These are phyloP conservation scores for Phanerochaete sordida DNA, from an alignment of 768 basidiomycete genomes.

Conservation along the genomic window DNA sequence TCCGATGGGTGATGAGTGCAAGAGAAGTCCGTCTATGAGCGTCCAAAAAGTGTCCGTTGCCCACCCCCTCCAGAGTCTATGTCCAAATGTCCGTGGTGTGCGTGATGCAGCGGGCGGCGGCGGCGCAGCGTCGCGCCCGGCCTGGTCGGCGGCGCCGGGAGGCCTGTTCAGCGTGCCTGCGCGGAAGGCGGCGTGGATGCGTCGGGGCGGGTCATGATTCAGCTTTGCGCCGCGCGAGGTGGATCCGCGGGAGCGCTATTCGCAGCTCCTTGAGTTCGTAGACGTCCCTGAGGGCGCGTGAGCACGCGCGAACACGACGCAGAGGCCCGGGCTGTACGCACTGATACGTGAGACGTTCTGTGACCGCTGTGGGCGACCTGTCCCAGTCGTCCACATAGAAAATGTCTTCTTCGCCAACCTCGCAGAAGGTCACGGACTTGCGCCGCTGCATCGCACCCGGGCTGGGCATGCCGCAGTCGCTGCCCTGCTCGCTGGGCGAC, in stretches of 20 bases:
- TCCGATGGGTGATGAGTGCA: background rate
- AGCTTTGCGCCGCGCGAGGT: background rate
- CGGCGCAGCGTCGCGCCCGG: background rate
- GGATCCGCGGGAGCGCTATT: slow-evolving; percentile 15
- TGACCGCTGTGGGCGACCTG: slow-evolving; percentile 17
- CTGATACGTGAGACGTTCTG: slow-evolving; percentile 16
- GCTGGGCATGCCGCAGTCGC: background rate
- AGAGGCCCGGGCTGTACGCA: background rate
- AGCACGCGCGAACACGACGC: background rate
- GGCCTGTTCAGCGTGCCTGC: background rate
- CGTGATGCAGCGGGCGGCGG: background rate
- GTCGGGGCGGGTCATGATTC: background rate
- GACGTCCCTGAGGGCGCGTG: slow-evolving; percentile 13
- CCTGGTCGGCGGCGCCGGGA: background rate
- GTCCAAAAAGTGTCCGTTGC: slow-evolving; percentile 3
- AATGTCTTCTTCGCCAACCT: slow-evolving; percentile 16
- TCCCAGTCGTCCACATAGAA: slow-evolving; percentile 22
- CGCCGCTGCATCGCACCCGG: slow-evolving; percentile 1
- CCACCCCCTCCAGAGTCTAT: background rate
- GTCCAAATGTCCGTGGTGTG: background rate
- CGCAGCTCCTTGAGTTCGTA: slow-evolving; percentile 21
- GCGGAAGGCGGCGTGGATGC: background rate
- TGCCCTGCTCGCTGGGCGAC: slow-evolving; percentile 2
- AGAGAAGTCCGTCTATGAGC: background rate
- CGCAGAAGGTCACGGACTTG: slow-evolving; percentile 18